phyloP scores from a whole-genome alignment of 768 basidiomycete species.

The Leucogyrophana mollusca region DNA sequence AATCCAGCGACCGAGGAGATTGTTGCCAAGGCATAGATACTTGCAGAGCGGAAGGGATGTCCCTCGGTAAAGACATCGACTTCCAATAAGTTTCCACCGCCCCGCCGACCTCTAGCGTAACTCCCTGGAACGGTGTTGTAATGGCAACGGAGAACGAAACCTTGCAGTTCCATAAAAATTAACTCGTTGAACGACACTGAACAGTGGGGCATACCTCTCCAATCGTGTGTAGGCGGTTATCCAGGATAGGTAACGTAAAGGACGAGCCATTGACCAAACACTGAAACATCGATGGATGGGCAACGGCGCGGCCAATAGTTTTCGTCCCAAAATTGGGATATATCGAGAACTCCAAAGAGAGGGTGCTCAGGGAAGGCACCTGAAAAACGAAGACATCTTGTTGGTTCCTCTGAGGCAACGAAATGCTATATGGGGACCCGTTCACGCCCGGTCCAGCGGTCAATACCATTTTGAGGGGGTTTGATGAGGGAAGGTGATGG shows the following conservation, averaged over 20 bases:
- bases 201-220: constrained; percentile 66
- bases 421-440: constrained; percentile 87
- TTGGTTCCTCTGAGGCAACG: constrained; percentile 75
- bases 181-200: not conserved
- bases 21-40: constrained; percentile 35
- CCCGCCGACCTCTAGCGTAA: constrained; percentile 92
- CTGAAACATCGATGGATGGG: constrained; percentile 71
- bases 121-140: constrained; percentile 86
- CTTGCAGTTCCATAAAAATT: constrained; percentile 40
- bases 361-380: constrained; percentile 64
- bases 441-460: constrained; percentile 82
- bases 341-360: constrained; percentile 88
- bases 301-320: constrained; percentile 91
- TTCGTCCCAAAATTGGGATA: constrained; percentile 98
- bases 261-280: constrained; percentile 54
- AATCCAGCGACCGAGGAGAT: constrained; percentile 39
- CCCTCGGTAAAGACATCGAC: constrained; percentile 45
- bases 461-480: constrained; percentile 91
- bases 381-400: constrained; percentile 85
- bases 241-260: constrained; percentile 74
- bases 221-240: constrained; percentile 89
- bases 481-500: constrained; percentile 66
- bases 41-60: constrained; percentile 30
- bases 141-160: constrained; percentile 87
- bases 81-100: constrained; percentile 99